Conservation (phyloP, 352 stramenopile genomes). For the Pythium apleroticum region DNA sequence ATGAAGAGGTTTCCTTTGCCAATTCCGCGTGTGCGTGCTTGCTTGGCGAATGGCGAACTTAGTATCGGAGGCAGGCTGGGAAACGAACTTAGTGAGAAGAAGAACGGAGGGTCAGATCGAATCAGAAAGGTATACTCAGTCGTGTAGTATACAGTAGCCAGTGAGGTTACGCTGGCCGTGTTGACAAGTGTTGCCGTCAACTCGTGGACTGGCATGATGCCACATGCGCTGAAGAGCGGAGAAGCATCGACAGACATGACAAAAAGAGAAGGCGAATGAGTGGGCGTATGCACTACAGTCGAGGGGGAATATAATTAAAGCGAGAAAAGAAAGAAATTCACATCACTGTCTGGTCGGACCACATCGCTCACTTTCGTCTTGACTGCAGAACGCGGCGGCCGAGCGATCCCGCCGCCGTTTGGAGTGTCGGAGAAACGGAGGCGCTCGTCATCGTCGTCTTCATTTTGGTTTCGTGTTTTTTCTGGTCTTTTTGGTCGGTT, state of each 20-base stretch:
- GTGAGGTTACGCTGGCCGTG: no score
- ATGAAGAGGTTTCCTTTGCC: conserved; percentile 1
- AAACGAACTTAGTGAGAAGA: neutral
- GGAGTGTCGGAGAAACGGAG: neutral
- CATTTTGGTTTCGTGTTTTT: conserved; percentile 22
- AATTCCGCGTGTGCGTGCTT: neutral
- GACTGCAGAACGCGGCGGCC: neutral
- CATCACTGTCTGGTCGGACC: conserved; percentile 18
- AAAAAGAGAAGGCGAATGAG: neutral
- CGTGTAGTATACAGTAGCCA: no score
- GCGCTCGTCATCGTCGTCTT: conserved; percentile 21
- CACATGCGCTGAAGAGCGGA: no score
- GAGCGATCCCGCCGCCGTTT: neutral
- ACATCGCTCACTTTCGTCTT: conserved; percentile 10
- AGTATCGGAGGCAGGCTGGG: no score
- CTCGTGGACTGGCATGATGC: no score
- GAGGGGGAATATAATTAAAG: conserved; percentile 31
- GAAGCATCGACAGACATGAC: neutral
- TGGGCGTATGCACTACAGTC: conserved; percentile 33
- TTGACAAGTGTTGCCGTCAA: no score
- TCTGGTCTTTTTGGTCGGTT: conserved; percentile 19
- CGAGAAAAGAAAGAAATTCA: conserved; percentile 23
- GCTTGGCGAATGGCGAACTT: neutral
- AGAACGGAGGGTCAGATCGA: neutral
- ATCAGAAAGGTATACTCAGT: neutral